Evolutionary conservation across 2,329 filamentous ascomycete genomes (phyloP).

Genomic region (Fonsecaea erecta): DNA sequence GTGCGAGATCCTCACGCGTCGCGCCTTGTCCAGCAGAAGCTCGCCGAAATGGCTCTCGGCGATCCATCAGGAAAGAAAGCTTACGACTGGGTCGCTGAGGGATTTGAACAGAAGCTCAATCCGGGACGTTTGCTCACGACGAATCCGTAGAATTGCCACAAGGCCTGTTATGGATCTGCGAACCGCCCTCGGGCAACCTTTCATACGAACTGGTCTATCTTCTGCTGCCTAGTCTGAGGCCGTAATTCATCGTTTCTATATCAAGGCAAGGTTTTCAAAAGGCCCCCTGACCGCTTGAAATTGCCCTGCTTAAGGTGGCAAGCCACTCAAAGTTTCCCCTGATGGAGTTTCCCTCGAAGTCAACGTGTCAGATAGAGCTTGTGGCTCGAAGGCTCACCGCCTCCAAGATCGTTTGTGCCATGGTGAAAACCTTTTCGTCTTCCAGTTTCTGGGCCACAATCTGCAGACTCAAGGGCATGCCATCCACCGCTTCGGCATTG

Average conservation of each 20-base stretch:
- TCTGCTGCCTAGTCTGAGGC: no score
- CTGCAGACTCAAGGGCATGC: not conserved
- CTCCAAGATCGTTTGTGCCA: not conserved
- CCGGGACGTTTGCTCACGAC: no score
- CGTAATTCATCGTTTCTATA: no score
- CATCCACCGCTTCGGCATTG: not conserved
- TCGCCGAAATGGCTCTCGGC: not conserved
- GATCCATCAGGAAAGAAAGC: not conserved
- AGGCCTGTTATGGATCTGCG: no score
- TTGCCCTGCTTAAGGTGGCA: not conserved
- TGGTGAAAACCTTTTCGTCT: not conserved
- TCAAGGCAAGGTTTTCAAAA: not conserved
- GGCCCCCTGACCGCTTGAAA: not conserved
- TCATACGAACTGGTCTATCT: no score
- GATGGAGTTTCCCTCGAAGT: no score
- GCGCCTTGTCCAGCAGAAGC: conserved; percentile 1
- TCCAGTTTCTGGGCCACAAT: not conserved
- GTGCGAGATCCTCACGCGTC: not conserved
- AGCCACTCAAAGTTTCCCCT: no score
- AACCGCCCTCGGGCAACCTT: no score
- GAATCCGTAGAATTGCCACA: no score
- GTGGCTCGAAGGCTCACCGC: not conserved
- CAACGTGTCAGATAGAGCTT: not conserved
- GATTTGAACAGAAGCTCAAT: not conserved
- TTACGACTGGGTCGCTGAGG: not conserved